Evolutionary conservation across 805 yeast genomes (phyloP).

Genomic region (Nakazawaea ishiwadae): DNA sequence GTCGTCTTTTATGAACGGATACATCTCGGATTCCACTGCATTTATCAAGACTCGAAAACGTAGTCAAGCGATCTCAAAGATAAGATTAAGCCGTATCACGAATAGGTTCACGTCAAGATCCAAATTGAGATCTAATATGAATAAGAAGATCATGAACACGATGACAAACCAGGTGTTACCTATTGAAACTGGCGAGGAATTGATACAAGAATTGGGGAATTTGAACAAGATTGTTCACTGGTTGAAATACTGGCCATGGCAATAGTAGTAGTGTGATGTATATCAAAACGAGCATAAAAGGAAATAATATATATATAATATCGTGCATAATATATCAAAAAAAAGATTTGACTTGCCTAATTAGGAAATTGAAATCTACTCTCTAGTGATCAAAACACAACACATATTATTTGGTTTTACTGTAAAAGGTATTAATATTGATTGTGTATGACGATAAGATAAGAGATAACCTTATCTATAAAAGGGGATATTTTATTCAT

Average conservation of each 20-base stretch:
- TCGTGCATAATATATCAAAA: no score
- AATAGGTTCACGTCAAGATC: constrained; percentile 11
- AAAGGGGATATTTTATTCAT: not conserved
- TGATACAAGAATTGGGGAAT: constrained; percentile 1
- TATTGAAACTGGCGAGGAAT: not conserved
- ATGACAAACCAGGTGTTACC: not conserved
- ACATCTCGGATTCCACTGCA: constrained; percentile 28
- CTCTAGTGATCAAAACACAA: no score
- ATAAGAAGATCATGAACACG: constrained; percentile 1
- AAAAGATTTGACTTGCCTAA: not conserved
- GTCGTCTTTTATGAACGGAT: constrained; percentile 27
- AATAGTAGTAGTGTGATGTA: not conserved
- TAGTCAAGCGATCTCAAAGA: constrained; percentile 19
- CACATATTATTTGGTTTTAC: no score
- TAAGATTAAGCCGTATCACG: constrained; percentile 26
- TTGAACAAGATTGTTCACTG: constrained; percentile 1
- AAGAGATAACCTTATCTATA: no score
- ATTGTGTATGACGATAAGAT: not conserved
- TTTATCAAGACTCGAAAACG: constrained; percentile 15
- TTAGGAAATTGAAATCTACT: not conserved
- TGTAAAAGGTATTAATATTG: no score
- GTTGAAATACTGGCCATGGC: constrained; percentile 4
- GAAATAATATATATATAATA: no score
- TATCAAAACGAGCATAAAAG: no score
- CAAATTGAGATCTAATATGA: constrained; percentile 5